Evolutionary conservation across 1,139 yeast species (phyloP).

Genomic region (Ogataea hybrid): DNA sequence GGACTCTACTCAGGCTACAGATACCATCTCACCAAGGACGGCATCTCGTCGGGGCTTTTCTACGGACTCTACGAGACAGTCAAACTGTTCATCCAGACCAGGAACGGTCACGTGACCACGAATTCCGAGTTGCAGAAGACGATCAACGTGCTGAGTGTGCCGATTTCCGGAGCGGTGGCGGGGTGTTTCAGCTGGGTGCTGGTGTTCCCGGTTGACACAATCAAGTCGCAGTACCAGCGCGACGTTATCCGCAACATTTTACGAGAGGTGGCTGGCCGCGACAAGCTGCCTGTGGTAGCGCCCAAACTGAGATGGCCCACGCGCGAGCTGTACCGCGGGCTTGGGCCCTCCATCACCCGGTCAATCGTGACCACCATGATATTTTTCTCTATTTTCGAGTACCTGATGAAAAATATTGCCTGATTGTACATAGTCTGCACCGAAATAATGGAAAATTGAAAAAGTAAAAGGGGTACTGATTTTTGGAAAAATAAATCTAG

Average conservation of each 20-base stretch:
- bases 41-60: conserved; percentile 70
- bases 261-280: conserved; percentile 45
- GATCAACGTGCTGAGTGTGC: conserved; percentile 25
- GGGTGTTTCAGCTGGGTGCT: conserved; percentile 73
- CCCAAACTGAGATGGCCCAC: conserved; percentile 37
- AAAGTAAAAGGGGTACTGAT: background rate
- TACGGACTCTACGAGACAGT: conserved; percentile 73
- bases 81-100: conserved; percentile 43
- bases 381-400: conserved; percentile 72
- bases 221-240: conserved; percentile 70
- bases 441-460: background rate
- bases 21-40: conserved; percentile 66
- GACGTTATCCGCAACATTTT: conserved; percentile 70
- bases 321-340: conserved; percentile 65
- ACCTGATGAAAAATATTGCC: conserved; percentile 52
- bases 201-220: conserved; percentile 79
- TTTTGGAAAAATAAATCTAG: background rate
- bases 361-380: conserved; percentile 73
- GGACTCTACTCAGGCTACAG: conserved; percentile 75
- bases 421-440: conserved; percentile 12
- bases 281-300: conserved; percentile 35
- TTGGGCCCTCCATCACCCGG: conserved; percentile 70
- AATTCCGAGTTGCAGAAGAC: conserved; percentile 9
- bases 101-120: conserved; percentile 18
- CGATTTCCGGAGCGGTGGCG: conserved; percentile 76